These are phyloP conservation scores for Areca catechu DNA, from an alignment of 176 grass and related monocot genomes.

Conservation along the genomic window DNA sequence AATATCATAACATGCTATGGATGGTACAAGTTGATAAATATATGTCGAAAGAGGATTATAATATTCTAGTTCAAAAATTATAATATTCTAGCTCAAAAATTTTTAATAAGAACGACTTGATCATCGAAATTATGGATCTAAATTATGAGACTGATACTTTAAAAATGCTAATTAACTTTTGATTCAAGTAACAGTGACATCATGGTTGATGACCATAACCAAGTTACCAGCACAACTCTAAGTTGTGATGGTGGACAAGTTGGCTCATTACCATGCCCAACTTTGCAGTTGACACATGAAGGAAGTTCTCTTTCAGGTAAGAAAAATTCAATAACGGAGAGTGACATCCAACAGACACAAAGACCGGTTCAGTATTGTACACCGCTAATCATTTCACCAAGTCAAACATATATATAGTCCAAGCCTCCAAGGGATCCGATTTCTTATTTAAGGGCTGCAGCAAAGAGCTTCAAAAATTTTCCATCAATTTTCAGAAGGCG, in stretches of 20 bases:
- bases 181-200: neutral
- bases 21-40: no score
- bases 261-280: neutral
- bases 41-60: no score
- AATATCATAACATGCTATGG: no score
- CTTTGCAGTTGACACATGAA: neutral
- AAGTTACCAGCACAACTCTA: no score
- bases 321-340: neutral
- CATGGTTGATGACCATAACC: neutral
- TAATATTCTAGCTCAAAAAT: no score
- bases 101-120: no score
- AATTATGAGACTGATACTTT: no score
- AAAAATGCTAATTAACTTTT: no score
- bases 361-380: neutral
- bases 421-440: neutral
- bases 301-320: neutral
- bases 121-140: no score
- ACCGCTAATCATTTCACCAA: neutral
- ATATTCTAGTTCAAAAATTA: no score
- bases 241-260: neutral
- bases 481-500: constrained; percentile 10
- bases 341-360: neutral
- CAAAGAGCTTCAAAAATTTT: constrained; percentile 8
- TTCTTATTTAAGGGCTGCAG: constrained; percentile 1
- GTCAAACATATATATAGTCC: neutral